Evolutionary conservation across 163 green algal genomes (phyloP).

Genomic region (Prototheca wickerhamii): DNA sequence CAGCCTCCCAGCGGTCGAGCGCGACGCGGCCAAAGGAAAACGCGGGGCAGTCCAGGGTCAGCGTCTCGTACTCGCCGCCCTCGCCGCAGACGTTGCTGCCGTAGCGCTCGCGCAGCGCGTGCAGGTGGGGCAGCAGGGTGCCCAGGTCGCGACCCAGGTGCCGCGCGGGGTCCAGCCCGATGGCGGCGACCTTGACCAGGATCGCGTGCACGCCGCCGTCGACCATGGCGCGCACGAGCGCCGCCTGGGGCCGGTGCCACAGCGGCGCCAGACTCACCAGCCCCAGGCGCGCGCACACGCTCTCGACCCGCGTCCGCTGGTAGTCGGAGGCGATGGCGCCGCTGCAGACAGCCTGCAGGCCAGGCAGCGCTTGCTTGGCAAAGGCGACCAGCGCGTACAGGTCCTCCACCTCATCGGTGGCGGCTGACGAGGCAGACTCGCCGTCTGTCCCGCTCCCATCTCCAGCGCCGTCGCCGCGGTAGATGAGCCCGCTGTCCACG

Average conservation of each 20-base stretch:
- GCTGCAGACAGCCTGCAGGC: conserved; percentile 57
- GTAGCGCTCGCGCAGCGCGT: conserved; percentile 44
- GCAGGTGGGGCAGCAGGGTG: conserved; percentile 45
- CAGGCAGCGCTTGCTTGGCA: conserved; percentile 46
- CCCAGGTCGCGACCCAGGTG: conserved; percentile 69
- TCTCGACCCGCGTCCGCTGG: conserved; percentile 91
- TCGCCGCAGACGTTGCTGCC: conserved; percentile 92
- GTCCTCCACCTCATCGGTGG: conserved; percentile 86
- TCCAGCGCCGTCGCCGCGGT: too few species aligned
- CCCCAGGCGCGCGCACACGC: conserved; percentile 73
- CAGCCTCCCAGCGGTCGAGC: conserved; percentile 53
- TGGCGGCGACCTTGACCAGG: conserved; percentile 74
- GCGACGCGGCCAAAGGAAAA: conserved; percentile 69
- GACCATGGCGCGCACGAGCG: conserved; percentile 52
- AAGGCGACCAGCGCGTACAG: conserved; percentile 66
- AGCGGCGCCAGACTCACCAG: conserved; percentile 85
- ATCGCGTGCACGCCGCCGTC: conserved; percentile 55
- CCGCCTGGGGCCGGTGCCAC: conserved; percentile 80
- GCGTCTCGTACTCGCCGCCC: conserved; percentile 95
- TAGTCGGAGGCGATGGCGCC: conserved; percentile 96
- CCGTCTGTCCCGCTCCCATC: too few species aligned
- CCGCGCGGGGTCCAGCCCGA: conserved; percentile 66
- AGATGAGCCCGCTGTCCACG: too few species aligned
- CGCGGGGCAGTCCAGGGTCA: conserved; percentile 86
- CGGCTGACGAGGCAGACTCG: too few species aligned